A percentile compares a stretch with the other conserved stretches of the same genome.
Evolutionary conservation across 1,284 basidiomycete species (phyloP).

Genomic region (Mycena citricolor): DNA sequence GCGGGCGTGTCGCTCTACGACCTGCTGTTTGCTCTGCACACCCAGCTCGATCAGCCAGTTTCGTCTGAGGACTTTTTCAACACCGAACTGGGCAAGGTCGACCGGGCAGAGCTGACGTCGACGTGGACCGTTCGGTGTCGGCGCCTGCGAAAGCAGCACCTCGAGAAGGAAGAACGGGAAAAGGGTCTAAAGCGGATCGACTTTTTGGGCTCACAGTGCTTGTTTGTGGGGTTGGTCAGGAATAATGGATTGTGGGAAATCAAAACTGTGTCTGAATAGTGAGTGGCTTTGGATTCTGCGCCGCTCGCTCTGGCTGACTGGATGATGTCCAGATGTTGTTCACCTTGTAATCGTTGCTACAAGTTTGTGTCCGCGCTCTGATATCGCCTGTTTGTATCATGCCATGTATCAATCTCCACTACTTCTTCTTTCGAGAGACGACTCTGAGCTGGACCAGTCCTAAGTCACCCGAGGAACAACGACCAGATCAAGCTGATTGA

Average conservation of each 20-base stretch:
- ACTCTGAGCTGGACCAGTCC: too few species aligned
- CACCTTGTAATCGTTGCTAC: too few species aligned
- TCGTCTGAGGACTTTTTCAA: slow-evolving; percentile 37
- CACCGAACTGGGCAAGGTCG: slow-evolving; percentile 35
- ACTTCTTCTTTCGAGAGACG: too few species aligned
- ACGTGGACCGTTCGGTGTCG: slow-evolving; percentile 39
- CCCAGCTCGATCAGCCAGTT: slow-evolving; percentile 30
- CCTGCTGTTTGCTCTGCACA: slow-evolving; percentile 10
- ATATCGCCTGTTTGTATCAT: too few species aligned
- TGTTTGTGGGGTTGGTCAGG: slow-evolving; percentile 18
- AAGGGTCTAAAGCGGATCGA: slow-evolving; percentile 21
- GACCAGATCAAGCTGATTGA: too few species aligned
- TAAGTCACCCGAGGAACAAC: too few species aligned
- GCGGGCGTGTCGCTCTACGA: slow-evolving; percentile 7
- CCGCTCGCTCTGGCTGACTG: too few species aligned
- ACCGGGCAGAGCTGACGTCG: slow-evolving; percentile 32
- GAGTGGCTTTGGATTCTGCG: too few species aligned
- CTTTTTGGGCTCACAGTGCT: slow-evolving; percentile 9
- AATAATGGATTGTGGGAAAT: slow-evolving; percentile 17
- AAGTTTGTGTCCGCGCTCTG: too few species aligned
- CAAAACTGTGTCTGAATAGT: slow-evolving; percentile 9
- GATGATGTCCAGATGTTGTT: too few species aligned
- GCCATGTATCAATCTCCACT: too few species aligned
- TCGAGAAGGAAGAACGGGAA: slow-evolving; percentile 7
- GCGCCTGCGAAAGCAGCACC: not conserved